A percentile compares a stretch with the other conserved stretches of the same genome.
Conservation (phyloP, 2,329 filamentous ascomycete genomes). For the Diaporthe sp. region DNA sequence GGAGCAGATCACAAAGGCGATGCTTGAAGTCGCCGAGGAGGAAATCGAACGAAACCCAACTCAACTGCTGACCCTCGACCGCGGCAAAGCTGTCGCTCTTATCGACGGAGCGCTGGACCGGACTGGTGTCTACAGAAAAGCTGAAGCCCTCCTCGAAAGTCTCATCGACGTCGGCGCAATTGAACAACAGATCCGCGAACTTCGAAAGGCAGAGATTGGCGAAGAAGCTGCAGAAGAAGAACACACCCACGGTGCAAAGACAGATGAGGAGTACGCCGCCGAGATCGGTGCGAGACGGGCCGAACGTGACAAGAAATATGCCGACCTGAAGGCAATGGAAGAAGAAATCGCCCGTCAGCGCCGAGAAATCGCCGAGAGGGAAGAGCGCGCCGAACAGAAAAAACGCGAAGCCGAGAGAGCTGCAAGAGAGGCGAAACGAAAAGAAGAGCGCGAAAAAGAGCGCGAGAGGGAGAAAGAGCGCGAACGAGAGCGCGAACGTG, state of each 20-base stretch:
- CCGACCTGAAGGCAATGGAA: conserved; percentile 68
- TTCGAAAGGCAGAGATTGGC: conserved; percentile 75
- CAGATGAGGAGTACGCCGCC: conserved; percentile 77
- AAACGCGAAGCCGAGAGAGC: conserved; percentile 47
- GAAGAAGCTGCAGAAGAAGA: conserved; percentile 75
- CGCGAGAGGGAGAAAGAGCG: conserved; percentile 51
- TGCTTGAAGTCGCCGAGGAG: conserved; percentile 76
- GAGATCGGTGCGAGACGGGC: conserved; percentile 71
- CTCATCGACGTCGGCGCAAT: conserved; percentile 77
- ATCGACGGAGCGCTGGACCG: conserved; percentile 84
- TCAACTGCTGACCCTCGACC: conserved; percentile 78
- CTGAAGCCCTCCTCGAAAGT: conserved; percentile 73
- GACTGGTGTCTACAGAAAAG: conserved; percentile 78
- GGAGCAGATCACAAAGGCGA: conserved; percentile 70
- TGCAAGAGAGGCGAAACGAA: conserved; percentile 45
- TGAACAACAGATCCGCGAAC: conserved; percentile 75
- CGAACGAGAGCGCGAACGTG: conserved; percentile 59
- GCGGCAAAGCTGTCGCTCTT: conserved; percentile 77
- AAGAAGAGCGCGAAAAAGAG: conserved; percentile 51
- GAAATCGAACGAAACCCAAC: conserved; percentile 81
- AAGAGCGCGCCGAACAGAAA: conserved; percentile 52
- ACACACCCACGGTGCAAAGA: conserved; percentile 72
- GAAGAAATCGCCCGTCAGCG: conserved; percentile 71
- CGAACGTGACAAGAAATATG: conserved; percentile 70
- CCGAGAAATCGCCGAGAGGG: conserved; percentile 63